These are phyloP conservation scores for Knufia petricola DNA, from an alignment of 2,329 filamentous ascomycete species.

Conservation along the genomic window DNA sequence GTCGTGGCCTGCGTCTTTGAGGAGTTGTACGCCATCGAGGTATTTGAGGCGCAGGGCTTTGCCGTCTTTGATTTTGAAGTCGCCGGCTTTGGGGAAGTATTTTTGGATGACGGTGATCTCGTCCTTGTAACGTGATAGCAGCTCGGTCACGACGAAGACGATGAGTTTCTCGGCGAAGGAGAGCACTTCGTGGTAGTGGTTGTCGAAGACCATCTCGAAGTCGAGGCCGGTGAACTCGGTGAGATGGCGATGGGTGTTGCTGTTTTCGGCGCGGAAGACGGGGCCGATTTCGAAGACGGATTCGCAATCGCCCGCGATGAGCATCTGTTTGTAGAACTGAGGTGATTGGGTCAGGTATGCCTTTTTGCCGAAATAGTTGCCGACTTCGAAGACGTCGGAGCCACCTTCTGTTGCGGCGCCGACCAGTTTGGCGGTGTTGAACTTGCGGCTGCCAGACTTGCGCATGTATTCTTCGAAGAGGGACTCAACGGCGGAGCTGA, in stretches of 20 bases:
- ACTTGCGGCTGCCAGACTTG: conserved; percentile 64
- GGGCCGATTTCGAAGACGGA: conserved; percentile 56
- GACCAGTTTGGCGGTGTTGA: conserved; percentile 83
- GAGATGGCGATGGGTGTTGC: conserved; percentile 57
- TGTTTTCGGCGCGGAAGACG: conserved; percentile 59
- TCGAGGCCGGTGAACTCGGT: conserved; percentile 50
- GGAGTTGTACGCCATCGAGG: conserved; percentile 39
- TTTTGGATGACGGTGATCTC: conserved; percentile 40
- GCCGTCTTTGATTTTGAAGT: conserved; percentile 41
- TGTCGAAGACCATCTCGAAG: conserved; percentile 42
- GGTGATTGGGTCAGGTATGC: conserved; percentile 60
- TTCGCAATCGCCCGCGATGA: conserved; percentile 54
- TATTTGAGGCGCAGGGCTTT: conserved; percentile 42
- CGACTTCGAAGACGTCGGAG: conserved; percentile 75
- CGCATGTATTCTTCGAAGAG: conserved; percentile 74
- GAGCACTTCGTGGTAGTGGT: conserved; percentile 43
- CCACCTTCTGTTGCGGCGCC: conserved; percentile 88
- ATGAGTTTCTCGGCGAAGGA: conserved; percentile 41
- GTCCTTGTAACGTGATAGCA: conserved; percentile 36
- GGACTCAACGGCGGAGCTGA: conserved; percentile 55
- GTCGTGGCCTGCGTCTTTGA: conserved; percentile 42
- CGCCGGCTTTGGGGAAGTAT: conserved; percentile 41
- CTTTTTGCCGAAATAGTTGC: conserved; percentile 73
- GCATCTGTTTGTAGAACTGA: conserved; percentile 60
- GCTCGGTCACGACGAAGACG: conserved; percentile 39